These are phyloP conservation scores for Lavandula angustifolia DNA, from an alignment of 257 asterid genomes.

Conservation along the genomic window DNA sequence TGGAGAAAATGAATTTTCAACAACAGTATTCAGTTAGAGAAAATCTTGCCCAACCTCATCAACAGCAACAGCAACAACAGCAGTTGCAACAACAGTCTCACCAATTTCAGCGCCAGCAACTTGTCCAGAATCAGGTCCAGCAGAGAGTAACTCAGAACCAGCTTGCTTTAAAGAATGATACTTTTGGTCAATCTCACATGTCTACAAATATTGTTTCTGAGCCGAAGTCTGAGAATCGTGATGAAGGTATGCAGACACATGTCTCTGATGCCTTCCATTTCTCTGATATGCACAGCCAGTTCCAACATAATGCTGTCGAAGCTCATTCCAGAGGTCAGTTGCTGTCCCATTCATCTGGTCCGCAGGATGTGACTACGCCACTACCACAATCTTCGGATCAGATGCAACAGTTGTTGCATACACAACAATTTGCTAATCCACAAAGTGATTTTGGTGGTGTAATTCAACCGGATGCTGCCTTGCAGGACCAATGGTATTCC, in stretches of 20 bases:
- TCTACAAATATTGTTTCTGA: slow-evolving; percentile 50
- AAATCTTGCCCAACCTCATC: slow-evolving; percentile 57
- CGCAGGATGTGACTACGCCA: slow-evolving; percentile 51
- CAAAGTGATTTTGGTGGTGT: slow-evolving; percentile 54
- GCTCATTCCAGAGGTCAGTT: slow-evolving; percentile 59
- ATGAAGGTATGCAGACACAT: slow-evolving; percentile 55
- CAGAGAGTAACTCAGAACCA: slow-evolving; percentile 72
- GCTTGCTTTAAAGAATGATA: slow-evolving; percentile 52
- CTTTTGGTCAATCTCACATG: slow-evolving; percentile 58
- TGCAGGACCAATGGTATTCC: slow-evolving; percentile 61
- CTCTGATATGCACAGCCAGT: slow-evolving; percentile 64
- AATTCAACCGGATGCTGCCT: slow-evolving; percentile 48
- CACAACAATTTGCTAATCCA: slow-evolving; percentile 54
- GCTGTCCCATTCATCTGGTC: slow-evolving; percentile 50
- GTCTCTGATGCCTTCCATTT: slow-evolving; percentile 60
- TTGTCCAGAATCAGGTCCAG: slow-evolving; percentile 61
- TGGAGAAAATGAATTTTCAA: slow-evolving; percentile 57
- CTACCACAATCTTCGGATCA: slow-evolving; percentile 60
- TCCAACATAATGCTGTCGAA: slow-evolving; percentile 53
- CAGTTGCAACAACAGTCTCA: slow-evolving; percentile 58
- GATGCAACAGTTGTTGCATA: slow-evolving; percentile 54
- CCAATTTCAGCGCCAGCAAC: slow-evolving; percentile 68
- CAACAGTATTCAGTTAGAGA: slow-evolving; percentile 59
- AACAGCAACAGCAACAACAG: slow-evolving; percentile 32
- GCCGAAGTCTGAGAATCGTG: slow-evolving; percentile 50